Percentiles rank a stretch among this genome's conserved stretches.
These are phyloP conservation scores for Aspergillus wentii DNA, from an alignment of 495 filamentous ascomycete species.

Conservation along the genomic window DNA sequence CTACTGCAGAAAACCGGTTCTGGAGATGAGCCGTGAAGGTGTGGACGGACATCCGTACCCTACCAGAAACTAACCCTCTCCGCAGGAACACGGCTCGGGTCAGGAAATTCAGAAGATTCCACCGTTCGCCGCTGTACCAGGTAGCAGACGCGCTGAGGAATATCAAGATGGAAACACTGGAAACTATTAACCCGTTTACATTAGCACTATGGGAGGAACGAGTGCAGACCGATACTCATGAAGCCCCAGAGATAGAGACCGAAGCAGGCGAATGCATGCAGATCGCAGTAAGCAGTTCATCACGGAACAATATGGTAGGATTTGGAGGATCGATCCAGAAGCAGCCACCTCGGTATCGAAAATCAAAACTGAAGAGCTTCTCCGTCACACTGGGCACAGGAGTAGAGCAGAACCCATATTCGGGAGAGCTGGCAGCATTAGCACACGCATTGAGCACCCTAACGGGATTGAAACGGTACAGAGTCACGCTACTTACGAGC, in stretches of 20 bases:
- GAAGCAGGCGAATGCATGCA: conserved; percentile 7
- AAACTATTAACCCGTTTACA: too few relatives aligned
- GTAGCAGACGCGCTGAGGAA: conserved; percentile 8
- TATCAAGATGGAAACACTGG: too few relatives aligned
- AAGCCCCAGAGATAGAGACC: conserved; percentile 1
- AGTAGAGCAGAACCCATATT: conserved; percentile 16
- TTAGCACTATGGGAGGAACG: too few relatives aligned
- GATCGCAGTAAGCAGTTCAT: conserved; percentile 7
- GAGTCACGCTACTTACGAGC: conserved; percentile 14
- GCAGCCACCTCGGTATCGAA: too few relatives aligned
- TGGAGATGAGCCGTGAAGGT: conserved; percentile 19
- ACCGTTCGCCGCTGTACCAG: conserved; percentile 7
- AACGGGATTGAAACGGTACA: conserved; percentile 8
- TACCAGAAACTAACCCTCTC: conserved; percentile 18
- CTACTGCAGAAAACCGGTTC: conserved; percentile 14
- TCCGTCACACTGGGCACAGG: too few relatives aligned
- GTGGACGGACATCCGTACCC: conserved; percentile 17
- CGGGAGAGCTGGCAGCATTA: conserved; percentile 14
- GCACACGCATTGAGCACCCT: conserved; percentile 11
- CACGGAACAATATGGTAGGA: too few relatives aligned
- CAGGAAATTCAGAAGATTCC: conserved; percentile 7
- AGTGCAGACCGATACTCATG: conserved; percentile 4
- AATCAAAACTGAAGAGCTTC: too few relatives aligned
- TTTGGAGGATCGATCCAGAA: too few relatives aligned
- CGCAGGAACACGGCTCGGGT: conserved; percentile 8